Conservation (phyloP, 108 stramenopile genomes). For the Skeletonema marinoi region DNA sequence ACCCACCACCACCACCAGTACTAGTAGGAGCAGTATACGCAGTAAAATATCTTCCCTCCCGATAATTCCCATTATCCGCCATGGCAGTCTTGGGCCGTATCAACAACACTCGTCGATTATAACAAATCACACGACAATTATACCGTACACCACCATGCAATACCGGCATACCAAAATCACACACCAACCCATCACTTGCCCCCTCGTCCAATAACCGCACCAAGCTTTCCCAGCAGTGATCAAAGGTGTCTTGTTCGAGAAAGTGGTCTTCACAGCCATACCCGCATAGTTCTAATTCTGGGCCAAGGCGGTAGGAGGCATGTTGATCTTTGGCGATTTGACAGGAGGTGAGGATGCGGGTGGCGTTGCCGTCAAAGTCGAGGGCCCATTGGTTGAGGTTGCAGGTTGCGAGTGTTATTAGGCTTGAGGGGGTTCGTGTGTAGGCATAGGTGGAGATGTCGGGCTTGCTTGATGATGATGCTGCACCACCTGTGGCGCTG, state of each 20-base stretch:
- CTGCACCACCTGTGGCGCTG: not conserved
- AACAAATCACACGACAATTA: constrained; percentile 94
- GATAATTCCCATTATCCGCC: constrained; percentile 97
- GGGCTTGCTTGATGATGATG: not conserved
- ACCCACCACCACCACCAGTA: not conserved
- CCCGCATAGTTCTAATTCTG: constrained; percentile 96
- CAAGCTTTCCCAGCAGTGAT: constrained; percentile 93
- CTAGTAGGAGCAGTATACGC: constrained; percentile 55
- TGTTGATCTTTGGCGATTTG: constrained; percentile 72
- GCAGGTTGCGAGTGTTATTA: constrained; percentile 94
- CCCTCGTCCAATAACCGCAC: constrained; percentile 69
- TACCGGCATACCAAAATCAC: constrained; percentile 97
- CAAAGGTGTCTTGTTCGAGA: constrained; percentile 94
- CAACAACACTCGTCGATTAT: constrained; percentile 74
- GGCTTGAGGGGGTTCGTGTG: constrained; percentile 3
- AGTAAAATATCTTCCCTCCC: constrained; percentile 95
- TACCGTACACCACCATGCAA: constrained; percentile 87
- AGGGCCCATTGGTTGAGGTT: constrained; percentile 99
- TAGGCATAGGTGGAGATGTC: not conserved
- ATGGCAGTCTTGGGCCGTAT: constrained; percentile 89
- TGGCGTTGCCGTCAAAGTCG: constrained; percentile 95
- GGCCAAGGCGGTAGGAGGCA: constrained; percentile 93
- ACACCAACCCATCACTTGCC: constrained; percentile 86
- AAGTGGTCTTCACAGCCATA: constrained; percentile 99
- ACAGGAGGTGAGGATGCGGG: constrained; percentile 83